Conservation (phyloP, 176 grass and related monocot species). For the Thalia dealbata region DNA sequence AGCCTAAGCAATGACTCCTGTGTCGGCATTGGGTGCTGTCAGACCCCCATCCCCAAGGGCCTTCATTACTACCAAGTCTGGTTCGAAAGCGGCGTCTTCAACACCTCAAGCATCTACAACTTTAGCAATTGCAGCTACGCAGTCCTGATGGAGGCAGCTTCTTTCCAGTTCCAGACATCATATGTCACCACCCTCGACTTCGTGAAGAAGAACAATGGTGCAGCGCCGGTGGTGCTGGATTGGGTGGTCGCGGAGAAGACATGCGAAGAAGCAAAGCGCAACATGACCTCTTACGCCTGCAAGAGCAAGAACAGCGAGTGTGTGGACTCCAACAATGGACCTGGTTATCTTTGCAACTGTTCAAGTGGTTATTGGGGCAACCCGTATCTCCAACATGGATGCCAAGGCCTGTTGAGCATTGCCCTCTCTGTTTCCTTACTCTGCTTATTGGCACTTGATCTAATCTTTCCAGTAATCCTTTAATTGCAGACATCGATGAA, state of each 20-base stretch:
- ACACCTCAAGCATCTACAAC: not conserved
- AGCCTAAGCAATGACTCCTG: slow-evolving; percentile 3
- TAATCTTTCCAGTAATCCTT: too few relatives aligned
- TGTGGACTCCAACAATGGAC: not conserved
- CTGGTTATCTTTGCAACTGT: slow-evolving; percentile 24
- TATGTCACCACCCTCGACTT: not conserved
- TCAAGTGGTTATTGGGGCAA: not conserved
- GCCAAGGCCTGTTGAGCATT: slow-evolving; percentile 1
- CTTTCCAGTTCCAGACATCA: not conserved
- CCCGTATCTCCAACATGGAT: not conserved
- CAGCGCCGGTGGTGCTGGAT: slow-evolving; percentile 16
- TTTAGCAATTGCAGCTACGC: slow-evolving; percentile 24
- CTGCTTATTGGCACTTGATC: too few relatives aligned
- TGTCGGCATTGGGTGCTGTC: slow-evolving; percentile 23
- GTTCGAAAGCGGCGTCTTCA: not conserved
- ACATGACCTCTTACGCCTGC: slow-evolving; percentile 20
- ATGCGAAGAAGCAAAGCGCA: not conserved
- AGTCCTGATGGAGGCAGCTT: slow-evolving; percentile 1
- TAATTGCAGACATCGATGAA: too few relatives aligned
- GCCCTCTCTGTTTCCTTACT: not conserved
- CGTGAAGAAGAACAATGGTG: not conserved
- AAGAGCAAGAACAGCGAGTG: slow-evolving; percentile 15
- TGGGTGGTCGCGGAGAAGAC: slow-evolving; percentile 17
- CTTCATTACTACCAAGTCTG: not conserved
- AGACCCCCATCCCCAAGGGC: slow-evolving; percentile 16